Evolutionary conservation across 1,284 basidiomycete species (phyloP), one percentile per base, ranked within the genome.

Genomic region (Heliocybe sulcata): DNA sequence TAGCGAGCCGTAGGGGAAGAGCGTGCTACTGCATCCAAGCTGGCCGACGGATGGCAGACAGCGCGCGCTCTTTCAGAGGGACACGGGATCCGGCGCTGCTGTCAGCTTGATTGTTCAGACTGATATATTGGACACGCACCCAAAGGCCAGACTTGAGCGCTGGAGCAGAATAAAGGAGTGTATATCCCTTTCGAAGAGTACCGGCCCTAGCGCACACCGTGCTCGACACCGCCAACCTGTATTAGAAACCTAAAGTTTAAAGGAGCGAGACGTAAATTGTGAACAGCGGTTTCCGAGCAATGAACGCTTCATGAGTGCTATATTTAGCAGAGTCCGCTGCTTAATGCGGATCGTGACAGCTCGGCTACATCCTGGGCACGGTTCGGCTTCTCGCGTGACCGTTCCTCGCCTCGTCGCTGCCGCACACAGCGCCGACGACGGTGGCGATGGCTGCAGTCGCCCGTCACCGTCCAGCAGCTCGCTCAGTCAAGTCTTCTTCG

Each of bases 401-500:
- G 31, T 45, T 53, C n/a, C 6, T 45, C 33, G 52, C n/a, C 6
- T 45, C 33, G 52, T 25, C 38, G 33, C 52, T 25, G 26, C 22
- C 35, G 11, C 19, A 8, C 14, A 6, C 51, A 26, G 10, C 52
- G 38, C 33, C 35, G 22, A 42, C 52, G 52, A 22, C 50, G 50
- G 25, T 35, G 52, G 23, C 52, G 33, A 52, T 52, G 52, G 52
- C 52, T 11, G 52, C 27, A 6, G 27, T 14, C 11, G 26, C 27
- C 19, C 51, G 51, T 31, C 51, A 29, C 20, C 51, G 51, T 31
- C 51, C 23, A 3, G 27, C 22, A 8, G 9, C 67, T 3, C 69
- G 69, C 20, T 71, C 68, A 27, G 53, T 67, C 51, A 59, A 59
- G 6, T 68, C 68, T 14, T 57, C 58, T 6, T 57, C 55, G 27